Evolutionary conservation across 345 rosid species (phyloP).

Genomic region (Passiflora organensis): DNA sequence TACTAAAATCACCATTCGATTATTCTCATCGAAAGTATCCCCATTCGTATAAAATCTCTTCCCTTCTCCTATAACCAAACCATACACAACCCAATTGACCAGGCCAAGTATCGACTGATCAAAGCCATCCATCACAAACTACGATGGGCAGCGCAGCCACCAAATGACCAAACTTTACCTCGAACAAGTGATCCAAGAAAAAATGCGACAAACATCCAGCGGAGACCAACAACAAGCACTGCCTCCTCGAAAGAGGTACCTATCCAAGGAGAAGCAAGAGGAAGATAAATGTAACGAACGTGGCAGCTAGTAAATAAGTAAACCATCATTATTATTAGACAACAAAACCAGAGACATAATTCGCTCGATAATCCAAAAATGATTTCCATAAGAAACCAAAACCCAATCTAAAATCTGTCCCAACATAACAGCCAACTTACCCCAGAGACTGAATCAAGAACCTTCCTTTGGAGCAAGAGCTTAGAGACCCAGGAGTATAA

Average conservation of each 20-base stretch:
- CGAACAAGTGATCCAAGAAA: conserved; percentile 65
- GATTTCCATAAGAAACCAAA: not conserved
- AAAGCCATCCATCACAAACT: too few relatives aligned
- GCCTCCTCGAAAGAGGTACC: conserved; percentile 54
- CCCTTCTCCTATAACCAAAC: not conserved
- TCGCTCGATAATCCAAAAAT: not conserved
- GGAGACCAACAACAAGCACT: conserved; percentile 42
- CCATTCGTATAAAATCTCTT: too few relatives aligned
- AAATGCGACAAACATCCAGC: conserved; percentile 69
- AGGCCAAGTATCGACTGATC: not conserved
- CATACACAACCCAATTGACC: too few relatives aligned
- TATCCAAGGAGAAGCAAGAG: conserved; percentile 12
- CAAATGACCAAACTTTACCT: conserved; percentile 33
- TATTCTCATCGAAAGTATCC: too few relatives aligned
- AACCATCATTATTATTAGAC: not conserved
- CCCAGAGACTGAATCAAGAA: conserved; percentile 56
- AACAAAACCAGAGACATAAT: not conserved
- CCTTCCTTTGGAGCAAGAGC: conserved; percentile 30
- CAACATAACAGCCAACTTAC: conserved; percentile 24
- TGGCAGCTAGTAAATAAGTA: not conserved
- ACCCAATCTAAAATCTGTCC: not conserved
- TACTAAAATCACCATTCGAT: not conserved
- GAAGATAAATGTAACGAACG: not conserved
- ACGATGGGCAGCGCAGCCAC: not conserved
- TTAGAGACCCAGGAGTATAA: conserved; percentile 47